phyloP scores from a whole-genome alignment of 2,329 filamentous ascomycete species.

The Xylariaceae sp. region DNA sequence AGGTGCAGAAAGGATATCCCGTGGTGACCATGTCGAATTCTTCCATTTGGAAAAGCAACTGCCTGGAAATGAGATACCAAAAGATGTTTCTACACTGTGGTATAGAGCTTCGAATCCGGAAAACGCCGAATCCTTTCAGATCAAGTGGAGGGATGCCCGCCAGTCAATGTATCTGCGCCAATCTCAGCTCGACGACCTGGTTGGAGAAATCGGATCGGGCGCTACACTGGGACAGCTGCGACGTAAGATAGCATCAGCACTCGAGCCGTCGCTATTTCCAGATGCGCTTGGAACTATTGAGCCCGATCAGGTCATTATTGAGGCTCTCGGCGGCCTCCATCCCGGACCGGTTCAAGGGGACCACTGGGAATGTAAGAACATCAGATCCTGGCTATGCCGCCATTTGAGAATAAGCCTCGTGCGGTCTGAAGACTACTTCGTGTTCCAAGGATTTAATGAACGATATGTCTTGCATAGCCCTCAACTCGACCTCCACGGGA shows the following conservation, averaged over 20 bases:
- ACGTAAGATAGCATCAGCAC: constrained; percentile 30
- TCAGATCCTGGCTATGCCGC: constrained; percentile 43
- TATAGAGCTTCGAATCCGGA: constrained; percentile 31
- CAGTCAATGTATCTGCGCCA: constrained; percentile 15
- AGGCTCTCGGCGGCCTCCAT: constrained; percentile 41
- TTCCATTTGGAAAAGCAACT: background rate
- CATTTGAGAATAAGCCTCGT: constrained; percentile 40
- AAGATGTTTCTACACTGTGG: constrained; percentile 15
- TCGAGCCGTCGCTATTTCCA: constrained; percentile 21
- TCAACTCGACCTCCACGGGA: constrained; percentile 21
- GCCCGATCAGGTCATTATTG: constrained; percentile 40
- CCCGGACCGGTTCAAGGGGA: constrained; percentile 42
- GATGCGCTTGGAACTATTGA: constrained; percentile 29
- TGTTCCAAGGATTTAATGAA: constrained; percentile 42
- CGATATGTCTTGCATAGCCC: constrained; percentile 43
- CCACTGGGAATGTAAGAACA: constrained; percentile 41
- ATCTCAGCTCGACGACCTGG: constrained; percentile 22
- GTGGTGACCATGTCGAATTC: constrained; percentile 6
- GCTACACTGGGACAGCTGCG: constrained; percentile 40
- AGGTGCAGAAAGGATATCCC: constrained; percentile 9
- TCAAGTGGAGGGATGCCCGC: constrained; percentile 26
- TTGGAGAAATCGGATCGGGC: constrained; percentile 34
- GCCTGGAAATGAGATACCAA: constrained; percentile 9
- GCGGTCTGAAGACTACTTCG: constrained; percentile 32
- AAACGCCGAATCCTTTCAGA: constrained; percentile 27